Evolutionary conservation across 192 early-diverging fungal genomes (phyloP).

Genomic region (Coemansia sp.): DNA sequence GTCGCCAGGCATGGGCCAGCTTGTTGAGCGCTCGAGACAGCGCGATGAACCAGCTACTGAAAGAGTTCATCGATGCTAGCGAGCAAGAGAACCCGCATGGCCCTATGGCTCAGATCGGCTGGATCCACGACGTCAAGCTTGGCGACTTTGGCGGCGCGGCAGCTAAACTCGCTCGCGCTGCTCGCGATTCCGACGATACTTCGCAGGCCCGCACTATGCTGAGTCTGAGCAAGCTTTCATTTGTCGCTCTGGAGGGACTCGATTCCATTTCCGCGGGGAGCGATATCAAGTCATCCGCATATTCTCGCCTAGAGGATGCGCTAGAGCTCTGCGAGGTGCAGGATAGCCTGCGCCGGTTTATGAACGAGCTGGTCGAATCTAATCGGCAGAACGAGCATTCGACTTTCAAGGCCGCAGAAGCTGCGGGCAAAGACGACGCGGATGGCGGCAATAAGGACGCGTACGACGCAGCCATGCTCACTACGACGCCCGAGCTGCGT

Average conservation of each 20-base stretch:
- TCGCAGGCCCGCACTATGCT: slow-evolving; percentile 36
- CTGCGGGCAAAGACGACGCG: not conserved
- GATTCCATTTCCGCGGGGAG: not conserved
- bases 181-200: slow-evolving; percentile 24
- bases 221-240: slow-evolving; percentile 44
- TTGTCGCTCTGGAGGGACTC: slow-evolving; percentile 16
- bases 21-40: not conserved
- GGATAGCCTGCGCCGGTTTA: slow-evolving; percentile 13
- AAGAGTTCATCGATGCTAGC: not conserved
- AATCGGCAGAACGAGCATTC: not conserved
- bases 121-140: slow-evolving; percentile 45
- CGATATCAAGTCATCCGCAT: slow-evolving; percentile 14
- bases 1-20: slow-evolving; percentile 38
- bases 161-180: slow-evolving; percentile 30
- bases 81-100: not conserved
- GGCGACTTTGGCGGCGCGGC: slow-evolving; percentile 37
- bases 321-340: slow-evolving; percentile 43
- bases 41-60: not conserved
- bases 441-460: slow-evolving; percentile 24
- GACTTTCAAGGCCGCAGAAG: not conserved
- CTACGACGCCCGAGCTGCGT: slow-evolving; percentile 32
- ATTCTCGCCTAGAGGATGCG: slow-evolving; percentile 32
- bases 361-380: slow-evolving; percentile 11
- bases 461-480: slow-evolving; percentile 31
- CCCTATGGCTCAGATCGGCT: slow-evolving; percentile 22